A percentile compares a stretch with the other conserved stretches of the same genome.
These are phyloP conservation scores for Cyclocybe aegerita DNA, from an alignment of 768 basidiomycete species.

Conservation along the genomic window DNA sequence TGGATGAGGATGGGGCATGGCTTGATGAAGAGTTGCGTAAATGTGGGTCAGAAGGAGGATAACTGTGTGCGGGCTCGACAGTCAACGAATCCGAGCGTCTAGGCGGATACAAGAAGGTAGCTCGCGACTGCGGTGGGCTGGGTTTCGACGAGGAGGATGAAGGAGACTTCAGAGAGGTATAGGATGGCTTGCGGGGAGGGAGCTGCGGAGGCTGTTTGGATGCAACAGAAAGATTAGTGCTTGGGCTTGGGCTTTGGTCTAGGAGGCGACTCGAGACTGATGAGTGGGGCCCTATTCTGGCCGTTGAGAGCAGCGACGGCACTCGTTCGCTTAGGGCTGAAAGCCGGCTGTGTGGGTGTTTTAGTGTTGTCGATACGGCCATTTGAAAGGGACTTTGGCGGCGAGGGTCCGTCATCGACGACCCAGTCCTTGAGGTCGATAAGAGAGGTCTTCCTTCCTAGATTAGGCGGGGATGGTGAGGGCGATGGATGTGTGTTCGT, in stretches of 20 bases:
- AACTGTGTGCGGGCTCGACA: constrained; percentile 57
- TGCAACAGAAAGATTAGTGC: constrained; percentile 15
- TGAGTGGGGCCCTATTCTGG: constrained; percentile 39
- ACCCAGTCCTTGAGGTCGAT: constrained; percentile 78
- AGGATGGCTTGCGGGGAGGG: constrained; percentile 66
- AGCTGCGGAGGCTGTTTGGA: constrained; percentile 49
- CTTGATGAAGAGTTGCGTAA: constrained; percentile 23
- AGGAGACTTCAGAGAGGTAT: constrained; percentile 41
- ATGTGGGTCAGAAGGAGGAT: constrained; percentile 46
- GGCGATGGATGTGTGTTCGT: constrained; percentile 31
- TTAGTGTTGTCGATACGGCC: constrained; percentile 11
- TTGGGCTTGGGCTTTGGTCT: constrained; percentile 29
- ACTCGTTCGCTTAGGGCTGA: constrained; percentile 2
- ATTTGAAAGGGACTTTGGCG: constrained; percentile 15
- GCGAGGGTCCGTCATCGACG: constrained; percentile 54
- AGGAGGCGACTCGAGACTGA: constrained; percentile 54
- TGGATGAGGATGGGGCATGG: constrained; percentile 66
- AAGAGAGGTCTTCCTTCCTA: constrained; percentile 56
- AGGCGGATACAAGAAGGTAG: constrained; percentile 29
- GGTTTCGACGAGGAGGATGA: constrained; percentile 34
- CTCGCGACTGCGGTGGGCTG: constrained; percentile 6
- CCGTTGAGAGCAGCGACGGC: neutral
- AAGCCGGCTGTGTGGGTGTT: constrained; percentile 26
- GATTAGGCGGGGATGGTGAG: constrained; percentile 49
- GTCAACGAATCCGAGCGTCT: constrained; percentile 47